These are phyloP conservation scores for Globisporangium carolinianum DNA, from an alignment of 352 stramenopile genomes.

Conservation along the genomic window DNA sequence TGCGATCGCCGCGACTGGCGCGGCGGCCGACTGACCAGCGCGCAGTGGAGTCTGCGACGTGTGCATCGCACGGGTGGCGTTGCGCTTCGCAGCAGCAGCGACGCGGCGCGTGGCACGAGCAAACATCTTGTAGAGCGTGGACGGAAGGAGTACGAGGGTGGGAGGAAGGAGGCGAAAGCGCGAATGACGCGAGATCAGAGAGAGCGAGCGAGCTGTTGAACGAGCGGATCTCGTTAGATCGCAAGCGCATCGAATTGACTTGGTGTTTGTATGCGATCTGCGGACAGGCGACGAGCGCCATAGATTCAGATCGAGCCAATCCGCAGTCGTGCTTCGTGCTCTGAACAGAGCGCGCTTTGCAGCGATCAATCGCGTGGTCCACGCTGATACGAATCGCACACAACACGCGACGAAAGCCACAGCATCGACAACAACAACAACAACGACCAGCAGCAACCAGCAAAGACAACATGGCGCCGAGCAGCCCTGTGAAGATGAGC, in stretches of 20 bases:
- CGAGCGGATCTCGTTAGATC: slow-evolving; percentile 5
- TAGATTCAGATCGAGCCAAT: slow-evolving; percentile 14
- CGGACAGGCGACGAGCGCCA: slow-evolving; percentile 2
- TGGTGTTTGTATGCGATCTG: too few relatives aligned
- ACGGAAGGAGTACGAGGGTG: background rate
- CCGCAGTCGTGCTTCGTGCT: background rate
- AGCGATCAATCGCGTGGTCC: background rate
- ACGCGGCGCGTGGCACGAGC: slow-evolving; percentile 56
- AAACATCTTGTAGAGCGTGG: slow-evolving; percentile 39
- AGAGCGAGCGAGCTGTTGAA: background rate
- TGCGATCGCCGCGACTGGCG: slow-evolving; percentile 27
- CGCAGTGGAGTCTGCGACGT: slow-evolving; percentile 37
- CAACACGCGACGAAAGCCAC: too few relatives aligned
- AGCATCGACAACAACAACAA: too few relatives aligned
- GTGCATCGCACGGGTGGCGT: slow-evolving; percentile 38
- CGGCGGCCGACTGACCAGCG: slow-evolving; percentile 13
- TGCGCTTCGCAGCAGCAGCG: slow-evolving; percentile 56
- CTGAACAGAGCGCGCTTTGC: background rate
- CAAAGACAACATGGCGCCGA: slow-evolving; percentile 25
- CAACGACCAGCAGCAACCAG: background rate
- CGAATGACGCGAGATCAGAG: slow-evolving; percentile 18
- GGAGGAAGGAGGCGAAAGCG: slow-evolving; percentile 16
- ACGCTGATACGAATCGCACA: background rate
- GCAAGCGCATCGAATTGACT: too few relatives aligned
- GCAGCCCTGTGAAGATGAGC: slow-evolving; percentile 27